Conservation (phyloP, 495 filamentous ascomycete species). For the Penicillium paradoxum region DNA sequence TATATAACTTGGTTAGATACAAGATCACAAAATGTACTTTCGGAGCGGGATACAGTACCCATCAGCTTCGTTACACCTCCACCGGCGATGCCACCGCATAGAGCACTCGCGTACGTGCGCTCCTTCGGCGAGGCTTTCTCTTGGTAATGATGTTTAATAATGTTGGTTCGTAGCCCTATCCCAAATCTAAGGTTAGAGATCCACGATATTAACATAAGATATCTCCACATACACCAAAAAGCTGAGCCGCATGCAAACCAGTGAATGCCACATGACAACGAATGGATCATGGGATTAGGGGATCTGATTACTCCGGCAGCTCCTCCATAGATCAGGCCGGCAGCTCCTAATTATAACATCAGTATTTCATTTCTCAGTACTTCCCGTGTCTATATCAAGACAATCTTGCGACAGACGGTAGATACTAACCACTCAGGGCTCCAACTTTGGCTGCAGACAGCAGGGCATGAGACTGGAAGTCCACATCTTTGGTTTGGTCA, state of each 20-base stretch:
- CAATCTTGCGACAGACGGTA: conserved; percentile 1
- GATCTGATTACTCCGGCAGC: conserved; percentile 62
- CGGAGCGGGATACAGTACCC: conserved; percentile 41
- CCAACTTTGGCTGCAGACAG: conserved; percentile 47
- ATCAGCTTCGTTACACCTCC: conserved; percentile 56
- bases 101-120: conserved; percentile 55
- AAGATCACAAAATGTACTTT: background rate
- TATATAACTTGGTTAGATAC: conserved; percentile 16
- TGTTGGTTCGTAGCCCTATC: conserved; percentile 39
- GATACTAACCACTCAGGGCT: conserved; percentile 47
- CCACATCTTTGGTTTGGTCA: conserved; percentile 14
- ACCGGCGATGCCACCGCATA: conserved; percentile 69
- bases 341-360: conserved; percentile 45
- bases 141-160: conserved; percentile 37
- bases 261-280: conserved; percentile 66
- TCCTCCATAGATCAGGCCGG: conserved; percentile 69
- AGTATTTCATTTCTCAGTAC: background rate
- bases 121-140: conserved; percentile 50
- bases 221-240: conserved; percentile 61
- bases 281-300: conserved; percentile 62
- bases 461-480: conserved; percentile 22
- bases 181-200: conserved; percentile 5
- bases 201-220: background rate
- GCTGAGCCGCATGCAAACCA: conserved; percentile 72
- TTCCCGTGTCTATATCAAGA: background rate